A percentile compares a stretch with the other conserved stretches of the same genome.
Conservation (phyloP, 179 eudicot genomes). For the Corrigiola litoralis region DNA sequence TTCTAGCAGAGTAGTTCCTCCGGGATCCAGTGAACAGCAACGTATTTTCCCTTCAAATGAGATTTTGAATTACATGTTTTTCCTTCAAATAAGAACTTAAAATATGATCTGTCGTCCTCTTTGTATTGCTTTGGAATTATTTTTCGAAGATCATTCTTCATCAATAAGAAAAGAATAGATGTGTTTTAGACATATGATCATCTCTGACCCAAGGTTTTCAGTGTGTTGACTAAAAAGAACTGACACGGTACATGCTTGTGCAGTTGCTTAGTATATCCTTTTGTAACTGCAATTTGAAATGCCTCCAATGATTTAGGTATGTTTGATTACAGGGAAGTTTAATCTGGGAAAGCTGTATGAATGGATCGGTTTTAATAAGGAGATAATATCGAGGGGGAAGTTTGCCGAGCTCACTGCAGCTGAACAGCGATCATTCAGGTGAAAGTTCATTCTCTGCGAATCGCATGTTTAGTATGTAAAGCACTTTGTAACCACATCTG, state of each 20-base stretch:
- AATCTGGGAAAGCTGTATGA: slow-evolving; percentile 78
- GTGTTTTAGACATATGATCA: not conserved
- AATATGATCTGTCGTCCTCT: too few relatives aligned
- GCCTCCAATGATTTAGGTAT: not conserved
- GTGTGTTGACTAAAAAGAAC: not conserved
- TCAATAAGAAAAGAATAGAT: too few relatives aligned
- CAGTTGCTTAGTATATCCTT: not conserved
- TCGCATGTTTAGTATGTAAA: not conserved
- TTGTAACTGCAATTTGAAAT: slow-evolving; percentile 1
- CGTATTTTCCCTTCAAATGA: too few relatives aligned
- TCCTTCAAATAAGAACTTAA: too few relatives aligned
- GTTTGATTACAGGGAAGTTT: slow-evolving; percentile 50
- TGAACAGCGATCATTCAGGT: slow-evolving; percentile 92
- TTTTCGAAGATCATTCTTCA: too few relatives aligned
- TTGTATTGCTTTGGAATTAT: too few relatives aligned
- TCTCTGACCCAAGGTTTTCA: not conserved
- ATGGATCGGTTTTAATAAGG: slow-evolving; percentile 88
- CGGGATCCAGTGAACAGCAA: too few relatives aligned
- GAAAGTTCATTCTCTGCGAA: slow-evolving; percentile 6
- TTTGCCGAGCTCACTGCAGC: slow-evolving; percentile 90
- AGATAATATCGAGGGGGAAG: slow-evolving; percentile 85
- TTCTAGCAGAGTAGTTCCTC: too few relatives aligned
- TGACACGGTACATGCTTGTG: not conserved
- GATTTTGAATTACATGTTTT: too few relatives aligned
- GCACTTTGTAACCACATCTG: not conserved